Evolutionary conservation across 257 asterid species (phyloP), one percentile per base, ranked within the genome.

Genomic region (Lantana camara): DNA sequence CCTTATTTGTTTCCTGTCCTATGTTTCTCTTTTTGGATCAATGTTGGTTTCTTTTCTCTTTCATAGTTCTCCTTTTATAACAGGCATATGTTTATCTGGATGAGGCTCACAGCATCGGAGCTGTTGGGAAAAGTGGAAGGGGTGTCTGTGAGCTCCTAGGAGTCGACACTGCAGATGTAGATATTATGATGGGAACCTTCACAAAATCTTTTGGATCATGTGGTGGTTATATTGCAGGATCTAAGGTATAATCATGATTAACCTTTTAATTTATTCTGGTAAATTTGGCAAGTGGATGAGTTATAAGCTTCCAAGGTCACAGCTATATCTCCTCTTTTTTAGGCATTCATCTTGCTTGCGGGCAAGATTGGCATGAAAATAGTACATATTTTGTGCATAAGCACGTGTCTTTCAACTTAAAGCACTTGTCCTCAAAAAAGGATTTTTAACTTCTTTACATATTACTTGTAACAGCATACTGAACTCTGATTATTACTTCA

Each of bases 41-140:
- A 32, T 4, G 60, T 15, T 51, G 48, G 67, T 48, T 27, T 47
- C 10, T 47, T 57, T 37, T 46, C 47, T 45, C 53, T 63, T 66
- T 60, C 27, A 54, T 47, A 57, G 32, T 2, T 27, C 5, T 2
- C 2, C 2, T 27, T 27, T 27, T 66, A n/a, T 49, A 47, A 44
- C 84, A 94, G 99, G 96, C 83, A 58, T 94, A 84, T 68, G 65
- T 88, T 61, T 94, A 94, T 77, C 83, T 94, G 75, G 99, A 94
- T 71, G 99, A 94, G 89, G 99, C 99, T 58, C 97, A 94, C 79
- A 94, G 99, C 86, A 90, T 94, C 69, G 99, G 99, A 44, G 99
- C 99, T 61, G 78, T 94, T 74, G 99, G 99, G 23, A 90, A 90
- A 83, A 68, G 88, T 17, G 99, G 99, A 70, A 88, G 95, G 75